Base-by-base conservation (phyloP, 768 basidiomycete genomes). In the Leccinum boreale region DNA sequence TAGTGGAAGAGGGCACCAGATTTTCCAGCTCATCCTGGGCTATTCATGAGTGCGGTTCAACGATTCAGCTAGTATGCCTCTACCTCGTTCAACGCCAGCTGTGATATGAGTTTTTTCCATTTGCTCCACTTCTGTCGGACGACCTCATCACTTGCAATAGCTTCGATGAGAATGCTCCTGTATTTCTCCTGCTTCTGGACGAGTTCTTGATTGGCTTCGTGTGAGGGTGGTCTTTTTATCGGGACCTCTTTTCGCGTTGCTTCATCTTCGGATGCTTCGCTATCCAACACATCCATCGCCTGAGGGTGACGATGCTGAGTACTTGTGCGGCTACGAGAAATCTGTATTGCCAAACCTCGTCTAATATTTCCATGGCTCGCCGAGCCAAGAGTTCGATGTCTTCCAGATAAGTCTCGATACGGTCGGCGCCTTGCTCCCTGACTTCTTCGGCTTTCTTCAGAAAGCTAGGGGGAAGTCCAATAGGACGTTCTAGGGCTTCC, bases 251-350 rank as follows among this genome's bases (percentile, higher is more conserved):
- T 79, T 15, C 87, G 83, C 29, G 83, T 76, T 11, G 81, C 78
- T 68, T 92, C 91, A 62, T 94, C 91, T 67, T 92, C 90, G 14
- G 88, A 89, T 15, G 89, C 90, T 72, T 97, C 95, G 46, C 83
- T 85, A 64, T 96, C 94, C n/a, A 99, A 75, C 21, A 95, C 84
- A 64, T 94, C 93, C 77, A 94, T 81, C 0, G 92, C 85, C 94
- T 97, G 61, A 19, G 45, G 15, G 39, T 24, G 33, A 50, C 15
- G 3, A 47, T 24, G 45, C 33, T 59, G n/a, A 57, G 36, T 45
- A 39, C 1, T 14, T 15, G 29, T n/a, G n/a, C n/a, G n/a, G 59
- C 5, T 9, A 7, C 39, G 52, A 24, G 2, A 11, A 23, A 55
- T 5, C 4, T 36, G 47, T 21, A 26, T 48, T 12, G 35, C 48